Conservation (phyloP, 2,329 filamentous ascomycete genomes). For the Colletotrichum lini region DNA sequence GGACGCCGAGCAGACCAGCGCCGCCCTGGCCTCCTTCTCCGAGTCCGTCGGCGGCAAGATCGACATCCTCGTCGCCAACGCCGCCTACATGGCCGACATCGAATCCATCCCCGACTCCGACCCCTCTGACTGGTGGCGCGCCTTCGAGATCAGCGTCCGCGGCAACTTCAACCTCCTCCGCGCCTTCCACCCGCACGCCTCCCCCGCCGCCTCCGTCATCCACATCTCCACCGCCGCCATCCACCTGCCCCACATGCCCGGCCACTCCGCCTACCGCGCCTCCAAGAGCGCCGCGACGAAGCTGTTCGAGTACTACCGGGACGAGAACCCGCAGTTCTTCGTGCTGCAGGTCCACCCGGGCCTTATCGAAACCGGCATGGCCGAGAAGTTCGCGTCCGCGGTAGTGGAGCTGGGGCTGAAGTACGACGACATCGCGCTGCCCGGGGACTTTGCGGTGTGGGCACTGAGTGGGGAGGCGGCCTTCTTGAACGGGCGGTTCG, state of each 20-base stretch:
- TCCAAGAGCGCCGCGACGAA: slow-evolving; percentile 59
- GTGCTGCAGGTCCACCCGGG: slow-evolving; percentile 60
- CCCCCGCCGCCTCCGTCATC: slow-evolving; percentile 44
- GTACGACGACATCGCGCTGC: slow-evolving; percentile 44
- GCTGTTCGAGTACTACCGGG: slow-evolving; percentile 57
- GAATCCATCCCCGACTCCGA: slow-evolving; percentile 42
- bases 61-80: slow-evolving; percentile 50
- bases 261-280: slow-evolving; percentile 56
- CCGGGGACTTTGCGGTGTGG: slow-evolving; percentile 60
- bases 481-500: slow-evolving; percentile 61
- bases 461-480: slow-evolving; percentile 58
- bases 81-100: slow-evolving; percentile 45
- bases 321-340: slow-evolving; percentile 56
- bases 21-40: slow-evolving; percentile 29
- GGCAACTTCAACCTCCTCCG: slow-evolving; percentile 61
- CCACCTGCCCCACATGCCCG: slow-evolving; percentile 46
- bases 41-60: slow-evolving; percentile 29
- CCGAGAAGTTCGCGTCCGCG: slow-evolving; percentile 26
- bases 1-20: slow-evolving; percentile 27
- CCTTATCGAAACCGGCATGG: slow-evolving; percentile 31
- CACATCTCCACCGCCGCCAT: slow-evolving; percentile 45
- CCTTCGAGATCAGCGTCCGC: slow-evolving; percentile 63
- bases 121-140: slow-evolving; percentile 46
- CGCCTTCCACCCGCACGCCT: slow-evolving; percentile 60
- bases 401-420: neutral